Conservation (phyloP, 192 early-diverging fungal species). For the Podila horticola region DNA sequence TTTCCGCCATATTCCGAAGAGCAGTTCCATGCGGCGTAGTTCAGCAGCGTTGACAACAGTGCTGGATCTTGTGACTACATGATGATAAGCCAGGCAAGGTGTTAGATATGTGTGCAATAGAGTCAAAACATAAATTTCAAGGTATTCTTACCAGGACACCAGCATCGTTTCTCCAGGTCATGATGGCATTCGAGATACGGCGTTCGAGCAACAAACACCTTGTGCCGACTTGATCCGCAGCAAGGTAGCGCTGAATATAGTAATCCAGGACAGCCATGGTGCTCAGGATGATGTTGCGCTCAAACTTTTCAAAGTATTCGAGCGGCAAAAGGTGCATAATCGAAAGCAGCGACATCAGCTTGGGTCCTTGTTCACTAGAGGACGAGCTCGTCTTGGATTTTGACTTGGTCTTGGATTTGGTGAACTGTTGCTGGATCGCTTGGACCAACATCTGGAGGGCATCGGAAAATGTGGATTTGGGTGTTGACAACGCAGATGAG, state of each 20-base stretch:
- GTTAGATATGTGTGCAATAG: not conserved
- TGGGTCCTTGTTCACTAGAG: not conserved
- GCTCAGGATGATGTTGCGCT: conserved; percentile 51
- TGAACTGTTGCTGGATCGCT: not conserved
- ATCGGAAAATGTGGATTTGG: conserved; percentile 19
- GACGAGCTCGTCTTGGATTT: not conserved
- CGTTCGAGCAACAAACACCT: conserved; percentile 49
- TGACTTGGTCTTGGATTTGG: not conserved
- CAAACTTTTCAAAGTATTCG: conserved; percentile 59
- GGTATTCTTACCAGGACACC: conserved; percentile 52
- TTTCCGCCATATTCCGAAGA: conserved; percentile 14
- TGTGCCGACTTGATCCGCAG: conserved; percentile 9
- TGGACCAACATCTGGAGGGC: conserved; percentile 24
- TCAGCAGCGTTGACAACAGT: conserved; percentile 15
- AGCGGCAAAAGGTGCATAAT: conserved; percentile 59
- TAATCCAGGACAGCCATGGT: conserved; percentile 41
- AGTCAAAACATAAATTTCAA: not conserved
- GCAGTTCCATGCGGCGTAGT: conserved; percentile 32
- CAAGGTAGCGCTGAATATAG: conserved; percentile 19
- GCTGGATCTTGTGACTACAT: conserved; percentile 18
- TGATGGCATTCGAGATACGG: conserved; percentile 46
- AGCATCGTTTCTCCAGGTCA: conserved; percentile 38
- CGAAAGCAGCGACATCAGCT: conserved; percentile 28
- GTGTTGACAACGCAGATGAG: not conserved
- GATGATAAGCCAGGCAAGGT: no score